phyloP scores from a whole-genome alignment of 2,329 filamentous ascomycete species.

The Sporothrix dimorphospora region DNA sequence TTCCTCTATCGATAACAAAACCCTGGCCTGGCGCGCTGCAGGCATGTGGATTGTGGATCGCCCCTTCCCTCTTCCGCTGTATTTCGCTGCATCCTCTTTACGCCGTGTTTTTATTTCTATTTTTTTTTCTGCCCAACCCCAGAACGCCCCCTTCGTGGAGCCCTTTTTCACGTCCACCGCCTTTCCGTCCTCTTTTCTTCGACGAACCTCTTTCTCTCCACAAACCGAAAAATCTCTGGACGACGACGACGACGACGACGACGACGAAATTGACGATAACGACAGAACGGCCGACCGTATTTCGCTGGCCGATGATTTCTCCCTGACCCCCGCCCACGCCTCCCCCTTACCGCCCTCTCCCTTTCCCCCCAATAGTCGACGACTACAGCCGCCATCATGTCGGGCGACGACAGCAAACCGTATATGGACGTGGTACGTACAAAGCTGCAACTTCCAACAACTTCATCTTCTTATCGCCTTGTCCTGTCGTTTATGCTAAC shows the following conservation, averaged over 20 bases:
- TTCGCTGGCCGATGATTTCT: slow-evolving; percentile 20
- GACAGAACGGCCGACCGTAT: background rate
- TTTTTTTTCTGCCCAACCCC: slow-evolving; percentile 23
- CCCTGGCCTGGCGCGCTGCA: slow-evolving; percentile 6
- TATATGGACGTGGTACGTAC: slow-evolving; percentile 35
- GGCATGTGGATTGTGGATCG: slow-evolving; percentile 19
- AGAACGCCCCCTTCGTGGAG: background rate
- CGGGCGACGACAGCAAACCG: slow-evolving; percentile 35
- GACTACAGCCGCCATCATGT: slow-evolving; percentile 29
- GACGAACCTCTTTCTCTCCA: slow-evolving; percentile 14
- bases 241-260: background rate
- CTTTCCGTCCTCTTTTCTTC: slow-evolving; percentile 8
- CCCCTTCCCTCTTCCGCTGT: slow-evolving; percentile 8
- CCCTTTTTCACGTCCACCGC: slow-evolving; percentile 21
- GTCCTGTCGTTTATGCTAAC: background rate
- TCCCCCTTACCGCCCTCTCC: slow-evolving; percentile 16
- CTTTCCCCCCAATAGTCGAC: background rate
- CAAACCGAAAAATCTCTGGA: background rate
- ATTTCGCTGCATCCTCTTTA: slow-evolving; percentile 23
- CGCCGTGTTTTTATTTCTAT: slow-evolving; percentile 17
- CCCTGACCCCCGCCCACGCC: slow-evolving; percentile 6
- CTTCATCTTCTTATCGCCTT: background rate
- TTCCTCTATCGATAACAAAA: slow-evolving; percentile 21
- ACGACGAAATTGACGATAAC: background rate
- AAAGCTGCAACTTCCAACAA: background rate